A percentile compares a stretch with the other conserved stretches of the same genome.
phyloP scores from a whole-genome alignment of 1,139 yeast species.

The Taphrina communis region DNA sequence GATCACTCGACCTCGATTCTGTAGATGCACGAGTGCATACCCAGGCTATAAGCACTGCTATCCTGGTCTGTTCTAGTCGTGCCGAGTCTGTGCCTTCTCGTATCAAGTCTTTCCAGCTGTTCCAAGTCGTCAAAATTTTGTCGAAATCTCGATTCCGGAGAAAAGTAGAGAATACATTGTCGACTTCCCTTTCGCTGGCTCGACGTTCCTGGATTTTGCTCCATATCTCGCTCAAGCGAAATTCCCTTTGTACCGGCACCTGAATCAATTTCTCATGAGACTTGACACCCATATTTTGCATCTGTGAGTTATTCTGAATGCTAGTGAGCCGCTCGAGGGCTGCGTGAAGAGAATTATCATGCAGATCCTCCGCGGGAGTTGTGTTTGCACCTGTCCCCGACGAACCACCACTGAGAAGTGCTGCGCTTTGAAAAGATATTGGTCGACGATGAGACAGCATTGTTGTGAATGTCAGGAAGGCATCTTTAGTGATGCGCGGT shows the following conservation, averaged over 20 bases:
- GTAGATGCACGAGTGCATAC: background rate
- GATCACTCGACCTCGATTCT: background rate
- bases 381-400: background rate
- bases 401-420: background rate
- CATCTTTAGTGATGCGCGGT: background rate
- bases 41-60: slow-evolving; percentile 5
- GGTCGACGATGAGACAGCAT: background rate
- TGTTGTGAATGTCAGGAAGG: background rate
- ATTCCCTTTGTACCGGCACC: background rate
- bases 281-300: background rate
- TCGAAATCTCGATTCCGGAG: background rate
- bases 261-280: background rate
- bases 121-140: background rate
- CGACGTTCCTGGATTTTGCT: slow-evolving; percentile 1
- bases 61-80: slow-evolving; percentile 6
- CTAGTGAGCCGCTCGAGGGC: background rate
- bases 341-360: background rate
- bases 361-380: background rate
- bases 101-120: slow-evolving; percentile 1
- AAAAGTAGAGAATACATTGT: background rate
- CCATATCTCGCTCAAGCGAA: background rate
- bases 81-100: background rate
- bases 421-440: background rate
- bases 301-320: background rate
- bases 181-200: slow-evolving; percentile 14